Evolutionary conservation across 2,329 filamentous ascomycete genomes (phyloP).

Genomic region (Curvularia eragrostidis): DNA sequence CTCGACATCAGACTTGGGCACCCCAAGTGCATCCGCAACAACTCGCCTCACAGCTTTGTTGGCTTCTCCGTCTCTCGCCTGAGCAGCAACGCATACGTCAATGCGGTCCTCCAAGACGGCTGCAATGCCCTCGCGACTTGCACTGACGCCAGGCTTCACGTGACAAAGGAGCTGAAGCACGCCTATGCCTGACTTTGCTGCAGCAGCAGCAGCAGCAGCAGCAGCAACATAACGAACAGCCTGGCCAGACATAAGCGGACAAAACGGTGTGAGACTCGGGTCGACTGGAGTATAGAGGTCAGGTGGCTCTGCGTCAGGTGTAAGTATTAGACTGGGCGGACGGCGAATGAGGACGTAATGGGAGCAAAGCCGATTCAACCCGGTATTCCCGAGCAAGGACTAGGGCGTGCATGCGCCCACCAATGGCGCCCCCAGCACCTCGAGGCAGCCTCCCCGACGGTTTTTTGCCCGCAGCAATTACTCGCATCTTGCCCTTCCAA

Average conservation of each 20-base stretch:
- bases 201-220: constrained; percentile 36
- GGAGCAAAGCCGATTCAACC: constrained; percentile 21
- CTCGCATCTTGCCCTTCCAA: not conserved
- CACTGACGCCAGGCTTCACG: constrained; percentile 70
- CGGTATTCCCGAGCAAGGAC: constrained; percentile 6
- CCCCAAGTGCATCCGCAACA: constrained; percentile 66
- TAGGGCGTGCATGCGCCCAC: not conserved
- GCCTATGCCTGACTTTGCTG: constrained; percentile 16
- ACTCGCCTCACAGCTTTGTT: constrained; percentile 71
- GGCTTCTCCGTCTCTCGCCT: constrained; percentile 70
- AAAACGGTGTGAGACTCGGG: not conserved
- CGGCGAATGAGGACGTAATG: not conserved
- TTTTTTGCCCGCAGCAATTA: not conserved
- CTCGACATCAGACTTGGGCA: constrained; percentile 69
- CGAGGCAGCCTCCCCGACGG: not conserved
- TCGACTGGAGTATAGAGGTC: constrained; percentile 14
- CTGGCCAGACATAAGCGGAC: constrained; percentile 12
- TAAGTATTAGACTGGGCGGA: not conserved
- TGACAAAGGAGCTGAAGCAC: constrained; percentile 67
- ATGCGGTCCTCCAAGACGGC: constrained; percentile 64
- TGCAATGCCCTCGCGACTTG: constrained; percentile 66
- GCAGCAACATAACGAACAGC: constrained; percentile 40
- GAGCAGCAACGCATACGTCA: constrained; percentile 70
- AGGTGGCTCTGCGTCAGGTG: constrained; percentile 17
- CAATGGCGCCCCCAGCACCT: constrained; percentile 4